These are phyloP conservation scores for Backusella australiensis DNA, from an alignment of 192 early-diverging fungal genomes.

Conservation along the genomic window DNA sequence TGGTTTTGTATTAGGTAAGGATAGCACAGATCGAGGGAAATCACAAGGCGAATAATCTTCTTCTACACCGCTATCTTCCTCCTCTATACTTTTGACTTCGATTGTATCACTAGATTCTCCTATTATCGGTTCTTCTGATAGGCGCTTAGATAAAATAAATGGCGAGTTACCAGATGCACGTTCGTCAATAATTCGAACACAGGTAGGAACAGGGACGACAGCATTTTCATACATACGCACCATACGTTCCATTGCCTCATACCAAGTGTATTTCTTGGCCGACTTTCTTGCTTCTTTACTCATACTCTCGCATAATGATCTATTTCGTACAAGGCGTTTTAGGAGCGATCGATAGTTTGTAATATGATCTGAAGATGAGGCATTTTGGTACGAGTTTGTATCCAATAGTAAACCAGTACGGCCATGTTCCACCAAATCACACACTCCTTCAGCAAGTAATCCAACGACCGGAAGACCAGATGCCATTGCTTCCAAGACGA, in stretches of 20 bases:
- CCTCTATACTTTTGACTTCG: background rate
- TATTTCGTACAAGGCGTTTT: background rate
- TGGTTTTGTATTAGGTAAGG: background rate
- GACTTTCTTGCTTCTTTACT: conserved; percentile 6
- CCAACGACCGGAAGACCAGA: conserved; percentile 37
- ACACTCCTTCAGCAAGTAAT: conserved; percentile 29
- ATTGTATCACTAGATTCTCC: background rate
- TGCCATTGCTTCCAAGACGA: conserved; percentile 32
- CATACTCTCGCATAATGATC: conserved; percentile 5
- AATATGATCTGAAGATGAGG: background rate
- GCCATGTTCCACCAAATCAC: conserved; percentile 27
- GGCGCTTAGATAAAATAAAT: background rate
- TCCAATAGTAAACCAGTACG: conserved; percentile 23
- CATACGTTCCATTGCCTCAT: conserved; percentile 24
- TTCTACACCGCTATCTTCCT: conserved; percentile 36
- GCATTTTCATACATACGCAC: conserved; percentile 11
- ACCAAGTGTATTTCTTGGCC: conserved; percentile 22
- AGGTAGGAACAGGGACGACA: background rate
- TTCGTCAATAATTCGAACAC: background rate
- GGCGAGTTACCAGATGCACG: background rate
- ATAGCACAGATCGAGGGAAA: background rate
- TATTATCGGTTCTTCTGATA: background rate
- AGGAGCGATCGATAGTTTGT: conserved; percentile 8
- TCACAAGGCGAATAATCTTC: conserved; percentile 20
- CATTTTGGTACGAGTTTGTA: background rate